Evolutionary conservation across 2,329 filamentous ascomycete species (phyloP), one percentile per base, ranked within the genome.

Genomic region (Colletotrichum plurivorum): DNA sequence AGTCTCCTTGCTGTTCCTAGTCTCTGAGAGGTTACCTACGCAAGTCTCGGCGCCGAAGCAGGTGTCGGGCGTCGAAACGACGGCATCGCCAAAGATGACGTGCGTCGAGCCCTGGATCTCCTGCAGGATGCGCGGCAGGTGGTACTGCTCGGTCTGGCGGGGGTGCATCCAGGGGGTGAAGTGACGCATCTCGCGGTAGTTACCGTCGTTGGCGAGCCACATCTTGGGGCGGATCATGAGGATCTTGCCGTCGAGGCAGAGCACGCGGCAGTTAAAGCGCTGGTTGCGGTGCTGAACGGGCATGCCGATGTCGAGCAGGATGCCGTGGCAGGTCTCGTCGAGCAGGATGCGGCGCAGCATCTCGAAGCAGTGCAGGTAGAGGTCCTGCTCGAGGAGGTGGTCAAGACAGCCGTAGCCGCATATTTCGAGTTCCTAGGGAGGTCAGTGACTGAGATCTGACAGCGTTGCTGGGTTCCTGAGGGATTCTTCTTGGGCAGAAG

Each of bases 171-270:
- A 93, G 0, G 90, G 86, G 1, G 86, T 89, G 75, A 93, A 93
- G 77, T 89, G 85, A 16, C 88, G 79, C 79, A 85, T 85, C 75
- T 91, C 89, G 31, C 87, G 79, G 75, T 88, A 90, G 72, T 90
- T 71, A 20, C 92, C 92, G 77, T 93, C 90, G 69, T 92, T 91
- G 55, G 91, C 91, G 6, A 94, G 85, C 74, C 84, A 70, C 71
- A 93, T 84, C 79, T 94, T 94, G 0, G 92, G 92, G 12, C 92
- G 84, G 66, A 96, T 91, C 67, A 92, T 83, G 18, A 94, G 80
- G 20, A 95, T 90, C 79, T 90, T 89, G 58, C 88, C 86, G 73
- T 94, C 87, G 58, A 89, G 84, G 69, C 78, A 76, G 2, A 83
- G 71, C 15, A 78, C 76, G 15, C 81, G 74, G 58, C 76, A 78